Evolutionary conservation across 768 basidiomycete genomes (phyloP), one percentile per base, ranked within the genome.

Genomic region (Cyclocybe aegerita): DNA sequence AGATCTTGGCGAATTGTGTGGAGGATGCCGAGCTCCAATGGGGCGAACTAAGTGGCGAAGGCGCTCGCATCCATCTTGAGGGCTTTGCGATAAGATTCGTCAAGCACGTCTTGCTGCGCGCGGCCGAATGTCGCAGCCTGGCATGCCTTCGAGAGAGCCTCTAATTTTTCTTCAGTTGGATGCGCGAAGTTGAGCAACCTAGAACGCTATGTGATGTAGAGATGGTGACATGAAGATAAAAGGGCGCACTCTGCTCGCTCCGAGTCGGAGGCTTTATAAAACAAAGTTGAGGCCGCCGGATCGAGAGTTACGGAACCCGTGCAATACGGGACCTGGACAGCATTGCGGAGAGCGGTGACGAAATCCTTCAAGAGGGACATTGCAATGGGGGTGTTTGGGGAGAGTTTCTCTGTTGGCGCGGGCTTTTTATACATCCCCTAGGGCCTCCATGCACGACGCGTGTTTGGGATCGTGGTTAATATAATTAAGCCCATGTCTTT

Each of bases 101-200:
- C 65, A 10, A 62, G 55, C 9, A 67, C 60, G 51, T 63, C 56
- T 34, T 64, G 17, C 7, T 56, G n/a, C 4, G 56, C 53, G 9
- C 46, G 49, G n/a, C 65, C 65, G 34, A 66, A 65, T 1, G 64
- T 61, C 1, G 63, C 65, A 10, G 53, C 60, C 9, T 59, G 35
- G 43, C 65, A 66, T 1, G 60, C 59, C 14, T 50, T 38, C 7
- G 58, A 31, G 17, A 64, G 53, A 3, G 17, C 31, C 8, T 50
- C 17, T 14, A 61, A 39, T 9, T 60, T 45, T 2, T 11, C n/a
- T 0, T 61, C 52, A 2, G 40, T 47, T 0, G 41, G 3, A 9
- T 45, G 39, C 5, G 29, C 9, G 15, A 60, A 58, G 30, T 60
- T 49, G 1, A 76, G 73, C 30, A 79, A 69, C 67, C 75, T 77